Percentiles rank a stretch among this genome's conserved stretches.
phyloP scores from a whole-genome alignment of 768 basidiomycete genomes.

The Pisolithus tinctorius region DNA sequence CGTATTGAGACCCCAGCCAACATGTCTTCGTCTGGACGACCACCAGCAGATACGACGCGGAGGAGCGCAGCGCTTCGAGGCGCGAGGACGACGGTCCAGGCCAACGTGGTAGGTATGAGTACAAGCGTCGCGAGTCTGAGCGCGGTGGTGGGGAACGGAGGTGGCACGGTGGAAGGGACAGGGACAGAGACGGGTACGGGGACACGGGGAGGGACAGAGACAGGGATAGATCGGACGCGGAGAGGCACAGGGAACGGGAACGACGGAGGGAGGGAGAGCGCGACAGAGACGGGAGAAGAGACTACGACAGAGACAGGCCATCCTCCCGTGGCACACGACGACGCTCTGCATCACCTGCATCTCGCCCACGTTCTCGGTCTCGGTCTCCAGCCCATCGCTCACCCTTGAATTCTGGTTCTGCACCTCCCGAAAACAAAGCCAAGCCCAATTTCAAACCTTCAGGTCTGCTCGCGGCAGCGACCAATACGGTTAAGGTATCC shows the following conservation, averaged over 20 bases:
- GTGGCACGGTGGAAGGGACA: constrained; percentile 1
- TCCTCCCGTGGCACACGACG: constrained; percentile 13
- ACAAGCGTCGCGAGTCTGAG: not conserved
- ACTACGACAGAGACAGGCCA: constrained; percentile 25
- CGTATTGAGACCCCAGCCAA: too few species aligned
- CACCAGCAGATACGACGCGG: not conserved
- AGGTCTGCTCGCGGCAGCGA: constrained; percentile 91
- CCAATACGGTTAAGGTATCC: constrained; percentile 75
- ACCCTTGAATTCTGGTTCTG: constrained; percentile 32
- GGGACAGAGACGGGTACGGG: constrained; percentile 4
- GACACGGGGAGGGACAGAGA: constrained; percentile 9
- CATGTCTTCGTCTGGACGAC: too few species aligned
- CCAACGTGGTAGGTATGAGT: not conserved
- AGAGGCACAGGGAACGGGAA: constrained; percentile 37
- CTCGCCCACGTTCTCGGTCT: constrained; percentile 4
- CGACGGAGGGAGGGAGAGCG: constrained; percentile 26
- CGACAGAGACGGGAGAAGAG: constrained; percentile 21
- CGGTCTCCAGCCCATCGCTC: constrained; percentile 26
- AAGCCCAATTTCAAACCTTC: constrained; percentile 90
- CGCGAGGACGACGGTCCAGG: constrained; percentile 14
- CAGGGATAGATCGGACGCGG: constrained; percentile 31
- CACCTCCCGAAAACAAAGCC: constrained; percentile 46
- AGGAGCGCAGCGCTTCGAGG: constrained; percentile 7
- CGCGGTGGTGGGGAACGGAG: constrained; percentile 4
- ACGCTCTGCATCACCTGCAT: constrained; percentile 60